Base-by-base conservation (phyloP, 306 rosid species). In the Vigna reflexopilosa region DNA sequence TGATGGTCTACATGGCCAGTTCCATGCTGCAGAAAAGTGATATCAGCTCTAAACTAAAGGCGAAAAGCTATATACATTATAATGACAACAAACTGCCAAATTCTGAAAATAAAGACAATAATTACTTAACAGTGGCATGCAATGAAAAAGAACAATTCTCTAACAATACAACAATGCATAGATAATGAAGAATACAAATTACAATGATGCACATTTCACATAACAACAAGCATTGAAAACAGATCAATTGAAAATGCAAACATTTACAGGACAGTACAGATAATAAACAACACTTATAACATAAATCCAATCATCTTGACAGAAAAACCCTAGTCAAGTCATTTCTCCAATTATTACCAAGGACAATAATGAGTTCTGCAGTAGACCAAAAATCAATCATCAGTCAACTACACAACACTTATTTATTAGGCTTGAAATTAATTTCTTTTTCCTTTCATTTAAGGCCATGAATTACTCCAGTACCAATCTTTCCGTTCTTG, bases 21-120 rank as follows among this genome's bases (percentile, higher is more conserved):
- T 81, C 82, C 88, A 42, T 86, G 90, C 96, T 89, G 90, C 70
- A 83, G 56, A 77, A 19, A 83, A 76, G 83, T 42, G 71, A 50
- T 52, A 56, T 34, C 54, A 58, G 64, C 65, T 70, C 81, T 73
- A 70, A 81, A 63, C 55, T 56, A 69, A 57, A 83, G n/a, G 49
- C 19, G 67, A 36, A 52, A 40, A 61, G 51, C 73, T 67, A 59
- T n/a, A 64, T 61, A 66, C 52, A 52, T 56, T 57, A 45, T 24
- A 12, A 57, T 7, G 22, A 75, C 66, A 77, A 44, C 67, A 42
- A 69, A 52, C 57, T 30, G 11, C 79, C 76, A 59, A 42, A 9
- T 62, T 47, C 65, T 48, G 50, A 65, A 75, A 65, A 66, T 30
- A 62, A 67, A n/a, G 57, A 63, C 40, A 42, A 69, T 4, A 64